Base-by-base conservation (phyloP, 208 protist genomes). In the Leishmania gerbilli region DNA sequence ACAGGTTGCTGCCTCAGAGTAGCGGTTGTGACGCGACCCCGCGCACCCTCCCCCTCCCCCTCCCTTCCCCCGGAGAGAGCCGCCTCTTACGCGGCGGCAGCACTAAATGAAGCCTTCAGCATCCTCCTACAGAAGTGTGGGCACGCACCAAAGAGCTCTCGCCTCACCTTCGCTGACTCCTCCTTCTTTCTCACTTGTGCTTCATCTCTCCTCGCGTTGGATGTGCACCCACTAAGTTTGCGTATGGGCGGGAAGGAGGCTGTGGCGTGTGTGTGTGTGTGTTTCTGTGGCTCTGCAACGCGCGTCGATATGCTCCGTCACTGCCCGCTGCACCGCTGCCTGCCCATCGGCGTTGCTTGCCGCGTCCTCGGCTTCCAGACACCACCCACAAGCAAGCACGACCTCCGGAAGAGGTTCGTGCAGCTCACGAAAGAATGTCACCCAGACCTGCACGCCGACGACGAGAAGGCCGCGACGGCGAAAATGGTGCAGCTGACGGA, bases 341-440 rank as follows among this genome's bases (percentile, higher is more conserved):
- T 96, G 87, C 78, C 87, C 37, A 85, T 95, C 49, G 81, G 88
- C 8, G 79, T 84, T 56, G 93, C 93, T 37, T 96, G 93, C 79
- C 84, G 82, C 17, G 78, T 86, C 42, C 88, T 96, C 81, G 88
- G 89, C 62, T 93, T 95, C 71, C 79, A 84, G 47, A 77, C 82
- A 8, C 91, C 90, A 40, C 93, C 93, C 1, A 79, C 86, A 21
- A 88, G 87, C 42, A 90, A 91, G 65, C 77, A 78, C 68, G 87
- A 90, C 24, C 87, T 97, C 34, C 94, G 93, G 80, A 90, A 87
- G 80, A 87, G 87, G 37, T 97, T 93, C 69, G 71, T 95, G 15
- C 80, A 90, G 76, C 84, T 96, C 49, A 89, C 91, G 5, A 94
- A 95, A 78, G 86, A 91, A 68, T 80, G 89, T 64, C 94, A 97